Conservation (phyloP, 2,329 filamentous ascomycete genomes). For the Neonectria sp. region DNA sequence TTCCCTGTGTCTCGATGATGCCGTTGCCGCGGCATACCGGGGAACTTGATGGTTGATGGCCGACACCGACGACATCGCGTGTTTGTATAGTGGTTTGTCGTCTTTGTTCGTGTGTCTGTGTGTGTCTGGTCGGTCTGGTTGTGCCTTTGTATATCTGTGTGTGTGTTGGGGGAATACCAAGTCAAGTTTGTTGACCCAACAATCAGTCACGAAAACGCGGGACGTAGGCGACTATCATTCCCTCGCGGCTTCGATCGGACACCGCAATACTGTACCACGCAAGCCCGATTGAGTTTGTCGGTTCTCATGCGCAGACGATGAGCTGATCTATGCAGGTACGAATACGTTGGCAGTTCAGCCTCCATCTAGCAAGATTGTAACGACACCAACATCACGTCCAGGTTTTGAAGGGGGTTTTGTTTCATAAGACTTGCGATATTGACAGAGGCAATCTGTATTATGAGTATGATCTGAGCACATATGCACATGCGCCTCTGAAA, state of each 20-base stretch:
- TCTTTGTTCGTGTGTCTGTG: not conserved
- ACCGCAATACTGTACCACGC: not conserved
- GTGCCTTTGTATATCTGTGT: not conserved
- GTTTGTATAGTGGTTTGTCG: not conserved
- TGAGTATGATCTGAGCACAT: not conserved
- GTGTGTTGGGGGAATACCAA: not conserved
- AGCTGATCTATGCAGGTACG: slow-evolving; percentile 2
- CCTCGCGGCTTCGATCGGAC: not conserved
- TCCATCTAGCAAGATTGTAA: not conserved
- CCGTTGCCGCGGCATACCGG: not conserved
- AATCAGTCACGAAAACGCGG: not conserved
- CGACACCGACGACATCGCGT: not conserved
- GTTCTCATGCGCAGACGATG: not conserved
- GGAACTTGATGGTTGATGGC: not conserved
- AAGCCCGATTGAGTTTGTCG: not conserved
- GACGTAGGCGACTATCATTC: not conserved
- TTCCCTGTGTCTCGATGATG: slow-evolving; percentile 2
- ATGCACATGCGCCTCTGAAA: slow-evolving; percentile 5
- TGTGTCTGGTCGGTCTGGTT: not conserved
- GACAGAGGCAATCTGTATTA: not conserved
- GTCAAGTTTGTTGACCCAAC: not conserved
- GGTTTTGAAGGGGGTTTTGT: not conserved
- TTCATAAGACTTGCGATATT: not conserved
- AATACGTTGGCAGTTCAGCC: not conserved
- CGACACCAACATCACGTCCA: not conserved